Conservation (phyloP, 805 yeast species). For the Wickerhamomyces tratensis region DNA sequence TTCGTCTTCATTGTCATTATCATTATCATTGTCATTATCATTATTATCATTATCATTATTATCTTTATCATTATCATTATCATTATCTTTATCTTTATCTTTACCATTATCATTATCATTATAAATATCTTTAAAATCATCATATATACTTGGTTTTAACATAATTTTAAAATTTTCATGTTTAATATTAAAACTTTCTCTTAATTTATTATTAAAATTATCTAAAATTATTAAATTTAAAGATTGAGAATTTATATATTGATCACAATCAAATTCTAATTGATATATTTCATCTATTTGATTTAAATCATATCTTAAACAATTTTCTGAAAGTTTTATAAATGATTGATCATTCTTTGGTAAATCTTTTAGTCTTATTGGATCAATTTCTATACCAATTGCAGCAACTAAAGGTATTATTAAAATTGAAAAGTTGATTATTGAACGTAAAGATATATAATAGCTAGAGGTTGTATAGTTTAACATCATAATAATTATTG, state of each 20-base stretch:
- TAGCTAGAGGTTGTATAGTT: no score
- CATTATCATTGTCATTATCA: not conserved
- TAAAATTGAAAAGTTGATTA: no score
- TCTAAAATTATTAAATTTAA: slow-evolving; percentile 6
- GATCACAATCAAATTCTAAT: not conserved
- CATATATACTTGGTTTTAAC: slow-evolving; percentile 3
- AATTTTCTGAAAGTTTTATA: not conserved
- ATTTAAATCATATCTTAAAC: not conserved
- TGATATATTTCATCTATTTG: not conserved
- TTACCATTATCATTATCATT: slow-evolving; percentile 3
- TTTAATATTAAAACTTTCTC: slow-evolving; percentile 2
- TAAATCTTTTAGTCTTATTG: not conserved
- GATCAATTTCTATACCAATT: not conserved
- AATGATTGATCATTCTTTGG: not conserved
- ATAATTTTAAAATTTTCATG: slow-evolving; percentile 4
- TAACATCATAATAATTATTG: no score
- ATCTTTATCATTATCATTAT: no score
- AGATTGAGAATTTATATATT: slow-evolving; percentile 1
- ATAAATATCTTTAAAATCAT: no score
- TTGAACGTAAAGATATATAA: no score
- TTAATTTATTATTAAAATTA: slow-evolving; percentile 3
- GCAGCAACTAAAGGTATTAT: no score
- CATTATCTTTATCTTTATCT: not conserved
- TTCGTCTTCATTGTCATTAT: not conserved
- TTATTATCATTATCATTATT: slow-evolving; percentile 1